These are phyloP conservation scores for Austropuccinia psidii DNA, from an alignment of 1,284 basidiomycete genomes.

Conservation along the genomic window DNA sequence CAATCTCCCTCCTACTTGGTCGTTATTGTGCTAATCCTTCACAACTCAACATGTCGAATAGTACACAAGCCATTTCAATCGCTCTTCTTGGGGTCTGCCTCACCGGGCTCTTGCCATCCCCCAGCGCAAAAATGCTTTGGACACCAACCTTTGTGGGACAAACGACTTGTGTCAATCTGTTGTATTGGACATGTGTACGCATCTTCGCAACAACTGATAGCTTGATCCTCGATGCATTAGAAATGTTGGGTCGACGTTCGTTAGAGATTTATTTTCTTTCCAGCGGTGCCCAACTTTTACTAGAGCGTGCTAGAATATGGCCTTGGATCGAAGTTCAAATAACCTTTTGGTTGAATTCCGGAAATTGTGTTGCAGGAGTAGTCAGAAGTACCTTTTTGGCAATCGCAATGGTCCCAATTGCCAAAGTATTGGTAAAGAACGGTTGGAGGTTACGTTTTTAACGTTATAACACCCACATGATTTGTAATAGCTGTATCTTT, in stretches of 20 bases:
- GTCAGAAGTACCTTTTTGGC: constrained; percentile 2
- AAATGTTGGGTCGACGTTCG: constrained; percentile 12
- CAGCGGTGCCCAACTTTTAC: background rate
- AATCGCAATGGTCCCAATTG: background rate
- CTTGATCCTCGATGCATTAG: background rate
- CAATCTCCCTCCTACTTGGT: constrained; percentile 18
- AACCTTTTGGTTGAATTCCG: no score
- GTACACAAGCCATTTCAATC: no score
- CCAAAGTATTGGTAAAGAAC: background rate
- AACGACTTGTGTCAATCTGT: background rate
- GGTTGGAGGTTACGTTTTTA: background rate
- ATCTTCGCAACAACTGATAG: background rate
- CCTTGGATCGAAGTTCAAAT: background rate
- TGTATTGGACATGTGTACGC: constrained; percentile 1
- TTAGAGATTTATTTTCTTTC: constrained; percentile 30
- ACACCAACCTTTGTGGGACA: constrained; percentile 15
- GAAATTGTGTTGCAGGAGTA: no score
- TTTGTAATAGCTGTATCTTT: no score
- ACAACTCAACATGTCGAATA: background rate
- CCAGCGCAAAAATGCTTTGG: constrained; percentile 11
- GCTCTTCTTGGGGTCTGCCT: background rate
- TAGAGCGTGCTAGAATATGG: background rate
- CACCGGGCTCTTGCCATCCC: constrained; percentile 13
- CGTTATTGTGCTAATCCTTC: constrained; percentile 1
- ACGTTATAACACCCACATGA: no score